Base-by-base conservation (phyloP, 2,329 filamentous ascomycete genomes). In the Nemania sp. region DNA sequence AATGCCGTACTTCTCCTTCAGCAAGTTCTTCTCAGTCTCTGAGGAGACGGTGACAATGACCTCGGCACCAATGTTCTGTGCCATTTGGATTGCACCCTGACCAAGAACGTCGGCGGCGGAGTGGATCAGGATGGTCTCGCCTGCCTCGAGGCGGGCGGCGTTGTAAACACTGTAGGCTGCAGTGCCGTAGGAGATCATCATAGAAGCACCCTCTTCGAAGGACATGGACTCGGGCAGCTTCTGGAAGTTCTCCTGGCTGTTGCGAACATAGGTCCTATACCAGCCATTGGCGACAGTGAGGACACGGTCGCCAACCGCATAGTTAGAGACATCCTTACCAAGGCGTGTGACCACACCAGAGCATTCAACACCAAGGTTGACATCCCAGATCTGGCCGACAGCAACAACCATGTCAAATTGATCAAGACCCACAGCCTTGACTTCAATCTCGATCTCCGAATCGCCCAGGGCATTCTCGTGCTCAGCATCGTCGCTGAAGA, bases 381-480 rank as follows among this genome's bases (percentile, higher is more conserved):
- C 63, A 22, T 66, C 64, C 64, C 64, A 64, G 37, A 65, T 62
- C 44, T 65, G 64, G 14, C 64, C 61, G 39, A 66, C 52, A 20
- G 55, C 64, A 14, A 66, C 58, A n/a, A 61, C 64, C 63, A 66
- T 66, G 46, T 66, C 64, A 19, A 64, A 64, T 5, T 61, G 59
- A 36, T 65, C 62, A 15, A 66, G 55, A 37, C 63, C 64, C 19
- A 64, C 61, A 20, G 63, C 64, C 52, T 63, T 65, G 28, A 65
- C 63, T 30, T 65, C 61, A 24, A 66, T 64, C 50, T 66, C 61
- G 14, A 66, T 37, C 52, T 66, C 64, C 1, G 58, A 46, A 30
- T 65, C 60, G 4, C 57, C 64, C 3, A 66, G 56, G 3, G 60
- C 57, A 22, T 57, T 62, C 24, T 51, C 49, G 44, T 61, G 54